These are phyloP conservation scores for Pisolithus microcarpus DNA, from an alignment of 768 basidiomycete genomes.

Conservation along the genomic window DNA sequence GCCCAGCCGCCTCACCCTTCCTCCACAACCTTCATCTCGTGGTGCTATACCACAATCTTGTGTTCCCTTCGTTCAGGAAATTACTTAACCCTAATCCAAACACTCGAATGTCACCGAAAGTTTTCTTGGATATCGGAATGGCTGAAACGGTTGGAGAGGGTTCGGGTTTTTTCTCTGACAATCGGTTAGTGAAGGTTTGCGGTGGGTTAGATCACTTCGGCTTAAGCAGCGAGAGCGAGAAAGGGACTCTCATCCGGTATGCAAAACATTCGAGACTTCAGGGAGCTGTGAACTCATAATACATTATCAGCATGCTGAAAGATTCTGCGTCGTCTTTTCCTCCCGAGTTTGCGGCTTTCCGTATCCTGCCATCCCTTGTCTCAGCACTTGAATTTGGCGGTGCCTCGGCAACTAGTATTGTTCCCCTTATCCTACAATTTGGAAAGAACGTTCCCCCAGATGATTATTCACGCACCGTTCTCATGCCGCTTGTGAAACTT, in stretches of 20 bases:
- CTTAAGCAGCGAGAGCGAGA: constrained; percentile 75
- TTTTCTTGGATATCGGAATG: constrained; percentile 79
- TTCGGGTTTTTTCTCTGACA: constrained; percentile 74
- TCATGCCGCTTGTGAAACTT: constrained; percentile 76
- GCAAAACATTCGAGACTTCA: constrained; percentile 1
- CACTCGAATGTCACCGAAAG: constrained; percentile 65
- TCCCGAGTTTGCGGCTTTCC: constrained; percentile 73
- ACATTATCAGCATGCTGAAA: constrained; percentile 54
- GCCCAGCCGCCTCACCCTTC: constrained; percentile 67
- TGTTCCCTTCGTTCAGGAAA: constrained; percentile 81
- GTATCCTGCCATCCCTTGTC: constrained; percentile 82
- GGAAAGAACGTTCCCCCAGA: constrained; percentile 63
- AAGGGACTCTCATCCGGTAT: constrained; percentile 62
- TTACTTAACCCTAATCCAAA: constrained; percentile 87
- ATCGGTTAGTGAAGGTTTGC: constrained; percentile 80
- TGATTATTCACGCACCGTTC: constrained; percentile 61
- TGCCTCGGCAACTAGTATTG: constrained; percentile 63
- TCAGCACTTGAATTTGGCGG: constrained; percentile 76
- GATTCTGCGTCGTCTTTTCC: constrained; percentile 80
- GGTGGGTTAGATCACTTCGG: constrained; percentile 80
- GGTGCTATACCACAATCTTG: constrained; percentile 64
- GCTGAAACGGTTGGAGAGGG: constrained; percentile 48
- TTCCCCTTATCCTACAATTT: constrained; percentile 80
- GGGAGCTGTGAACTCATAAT: not conserved
- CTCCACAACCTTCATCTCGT: constrained; percentile 66